A percentile compares a stretch with the other conserved stretches of the same genome.
Evolutionary conservation across 228 moss, liverwort and hornwort species (phyloP).

Genomic region (Sphagnum fallax): DNA sequence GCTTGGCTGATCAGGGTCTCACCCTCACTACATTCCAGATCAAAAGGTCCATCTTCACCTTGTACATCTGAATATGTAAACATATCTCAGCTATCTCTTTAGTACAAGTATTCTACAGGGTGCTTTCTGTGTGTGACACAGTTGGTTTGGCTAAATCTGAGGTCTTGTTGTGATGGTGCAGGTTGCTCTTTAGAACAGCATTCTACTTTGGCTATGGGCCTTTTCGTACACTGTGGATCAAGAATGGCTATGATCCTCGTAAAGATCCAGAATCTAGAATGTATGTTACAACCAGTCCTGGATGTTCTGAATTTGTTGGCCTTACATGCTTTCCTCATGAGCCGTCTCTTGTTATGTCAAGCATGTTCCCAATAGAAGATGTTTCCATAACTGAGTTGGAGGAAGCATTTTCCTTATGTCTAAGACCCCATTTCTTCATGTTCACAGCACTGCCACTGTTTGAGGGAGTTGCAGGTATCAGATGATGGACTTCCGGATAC

Average conservation of each 20-base stretch:
- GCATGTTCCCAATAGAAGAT: neutral
- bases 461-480: constrained; percentile 44
- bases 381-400: neutral
- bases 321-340: neutral
- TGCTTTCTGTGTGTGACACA: neutral
- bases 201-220: constrained; percentile 93
- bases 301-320: neutral
- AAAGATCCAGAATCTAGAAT: constrained; percentile 79
- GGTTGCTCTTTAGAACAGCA: constrained; percentile 79
- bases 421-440: neutral
- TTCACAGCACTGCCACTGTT: neutral
- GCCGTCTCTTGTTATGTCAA: neutral
- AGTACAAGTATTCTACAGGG: neutral
- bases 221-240: constrained; percentile 88
- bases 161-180: constrained; percentile 18
- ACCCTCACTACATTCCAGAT: constrained; percentile 48
- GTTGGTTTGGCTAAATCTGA: constrained; percentile 1
- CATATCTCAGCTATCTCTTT: neutral
- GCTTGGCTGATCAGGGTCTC: constrained; percentile 60
- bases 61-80: neutral
- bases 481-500: constrained; percentile 94
- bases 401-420: no score
- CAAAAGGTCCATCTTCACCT: constrained; percentile 33
- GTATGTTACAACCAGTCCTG: constrained; percentile 18
- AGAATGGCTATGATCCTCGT: constrained; percentile 96